Evolutionary conservation across 139 green algal genomes (phyloP), one percentile per base, ranked within the genome.

Genomic region (Volvox africanus): DNA sequence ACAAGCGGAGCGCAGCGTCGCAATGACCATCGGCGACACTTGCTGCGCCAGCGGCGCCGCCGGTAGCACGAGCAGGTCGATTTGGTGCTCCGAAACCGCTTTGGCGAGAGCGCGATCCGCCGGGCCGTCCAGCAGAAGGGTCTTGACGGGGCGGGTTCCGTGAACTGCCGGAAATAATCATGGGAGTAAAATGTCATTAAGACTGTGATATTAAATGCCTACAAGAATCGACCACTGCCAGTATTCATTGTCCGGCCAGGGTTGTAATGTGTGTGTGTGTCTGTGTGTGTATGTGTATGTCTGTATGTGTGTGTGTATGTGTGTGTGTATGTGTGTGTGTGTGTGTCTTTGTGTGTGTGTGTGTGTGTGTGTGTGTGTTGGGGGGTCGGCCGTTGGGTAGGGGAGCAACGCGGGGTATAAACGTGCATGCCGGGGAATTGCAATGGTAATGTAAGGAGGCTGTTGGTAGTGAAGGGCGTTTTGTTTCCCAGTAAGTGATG

Each of bases 121-220:
- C n/a, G 85, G 85, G 26, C 68, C 85, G 44, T 89, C 85, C 68
- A 89, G 71, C 16, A 89, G 5, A 17, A 83, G 71, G 32, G 85
- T 89, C n/a, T 55, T 20, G 32, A 50, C n/a, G 71, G 71, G 71
- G 1, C 71, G 71, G 69, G 82, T 32, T 50, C 44, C 44, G 26
- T 61, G 30, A 28, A 26, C 85, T 89, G 85, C 17, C 62, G 62
- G 17, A 69, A 19, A 69, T 69, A 19, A 26, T 69, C 19, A 17
- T 17, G 17, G 62, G 17, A 26, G 62, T 17, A 17, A 19, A 69
- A 26, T 17, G 62, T 17, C 17, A 17, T 69, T 19, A 69, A 19
- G 17, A 19, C 19, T 69, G 62, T 69, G 62, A 69, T 69, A 19
- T 26, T 26, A 19, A 69, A 26, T 69, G 62, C 17, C 62, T 17